A percentile compares a stretch with the other conserved stretches of the same genome.
Evolutionary conservation across 148 eudicot species (phyloP).

Genomic region (Fagopyrum tataricum): DNA sequence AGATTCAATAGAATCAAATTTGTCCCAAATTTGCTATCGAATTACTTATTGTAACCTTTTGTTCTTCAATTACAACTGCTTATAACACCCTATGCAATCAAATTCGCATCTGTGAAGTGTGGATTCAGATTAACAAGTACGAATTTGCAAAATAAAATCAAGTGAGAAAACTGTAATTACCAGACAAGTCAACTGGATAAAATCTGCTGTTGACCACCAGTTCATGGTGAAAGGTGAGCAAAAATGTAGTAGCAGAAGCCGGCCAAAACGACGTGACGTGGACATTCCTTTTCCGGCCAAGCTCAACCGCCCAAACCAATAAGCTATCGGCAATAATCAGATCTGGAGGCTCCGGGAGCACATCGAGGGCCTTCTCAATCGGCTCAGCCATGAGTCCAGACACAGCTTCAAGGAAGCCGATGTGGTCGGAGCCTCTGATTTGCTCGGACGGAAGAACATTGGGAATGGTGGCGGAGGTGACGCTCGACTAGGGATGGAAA

Average conservation of each 20-base stretch:
- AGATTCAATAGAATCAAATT: too few species aligned
- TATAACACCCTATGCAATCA: background rate
- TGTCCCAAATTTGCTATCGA: too few species aligned
- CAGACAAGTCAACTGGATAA: background rate
- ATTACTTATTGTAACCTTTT: too few species aligned
- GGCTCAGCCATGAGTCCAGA: conserved; percentile 23
- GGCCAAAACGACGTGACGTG: conserved; percentile 32
- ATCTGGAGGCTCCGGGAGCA: conserved; percentile 11
- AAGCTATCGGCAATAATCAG: conserved; percentile 25
- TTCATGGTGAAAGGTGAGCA: conserved; percentile 21
- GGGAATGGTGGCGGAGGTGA: background rate
- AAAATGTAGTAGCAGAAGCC: conserved; percentile 20
- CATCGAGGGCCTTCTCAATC: conserved; percentile 25
- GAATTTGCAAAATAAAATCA: too few species aligned
- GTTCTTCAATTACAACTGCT: too few species aligned
- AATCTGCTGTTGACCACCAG: conserved; percentile 4
- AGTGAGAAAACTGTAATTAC: background rate
- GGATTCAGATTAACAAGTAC: background rate
- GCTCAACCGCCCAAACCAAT: conserved; percentile 24
- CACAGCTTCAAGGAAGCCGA: conserved; percentile 20
- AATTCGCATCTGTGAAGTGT: background rate
- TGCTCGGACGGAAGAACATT: conserved; percentile 2
- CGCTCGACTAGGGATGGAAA: too few species aligned
- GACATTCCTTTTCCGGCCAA: conserved; percentile 24
- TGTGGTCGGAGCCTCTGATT: conserved; percentile 18